Percentiles rank a stretch among this genome's conserved stretches.
Conservation (phyloP, 768 basidiomycete genomes). For the Peribolospora kevripleyi region DNA sequence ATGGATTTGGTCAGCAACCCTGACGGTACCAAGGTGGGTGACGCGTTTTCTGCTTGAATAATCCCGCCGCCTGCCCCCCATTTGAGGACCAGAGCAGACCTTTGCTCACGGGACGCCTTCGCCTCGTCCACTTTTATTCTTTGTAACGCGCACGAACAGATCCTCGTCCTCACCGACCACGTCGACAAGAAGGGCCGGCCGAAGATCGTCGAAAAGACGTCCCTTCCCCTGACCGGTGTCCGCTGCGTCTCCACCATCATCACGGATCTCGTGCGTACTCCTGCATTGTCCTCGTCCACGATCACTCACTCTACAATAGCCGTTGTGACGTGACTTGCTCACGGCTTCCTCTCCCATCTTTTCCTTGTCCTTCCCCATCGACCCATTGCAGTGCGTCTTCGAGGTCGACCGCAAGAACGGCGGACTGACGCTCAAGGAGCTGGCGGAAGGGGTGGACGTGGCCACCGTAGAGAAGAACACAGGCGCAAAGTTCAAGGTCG, state of each 20-base stretch:
- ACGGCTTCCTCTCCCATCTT: background rate
- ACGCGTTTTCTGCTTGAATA: too few relatives aligned
- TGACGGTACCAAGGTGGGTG: conserved; percentile 45
- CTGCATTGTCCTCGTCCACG: background rate
- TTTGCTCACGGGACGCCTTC: background rate
- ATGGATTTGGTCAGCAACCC: conserved; percentile 93
- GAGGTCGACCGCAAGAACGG: conserved; percentile 56
- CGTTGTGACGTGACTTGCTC: background rate
- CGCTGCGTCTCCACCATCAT: conserved; percentile 70
- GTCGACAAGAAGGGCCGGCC: conserved; percentile 67
- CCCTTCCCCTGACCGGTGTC: conserved; percentile 69
- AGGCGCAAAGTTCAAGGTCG: conserved; percentile 42
- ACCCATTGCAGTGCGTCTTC: conserved; percentile 32
- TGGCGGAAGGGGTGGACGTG: conserved; percentile 59
- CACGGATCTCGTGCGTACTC: conserved; percentile 44
- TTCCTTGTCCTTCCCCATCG: background rate
- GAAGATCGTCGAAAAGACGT: conserved; percentile 56
- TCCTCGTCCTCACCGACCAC: conserved; percentile 75
- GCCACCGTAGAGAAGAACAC: conserved; percentile 74
- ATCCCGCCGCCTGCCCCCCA: too few relatives aligned
- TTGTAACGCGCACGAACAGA: background rate
- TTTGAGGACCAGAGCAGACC: background rate
- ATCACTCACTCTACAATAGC: background rate
- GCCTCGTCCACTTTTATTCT: background rate
- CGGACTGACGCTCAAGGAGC: conserved; percentile 46